A percentile compares a stretch with the other conserved stretches of the same genome.
These are phyloP conservation scores for Sanghuangporus baumii DNA, from an alignment of 1,284 basidiomycete genomes.

Conservation along the genomic window DNA sequence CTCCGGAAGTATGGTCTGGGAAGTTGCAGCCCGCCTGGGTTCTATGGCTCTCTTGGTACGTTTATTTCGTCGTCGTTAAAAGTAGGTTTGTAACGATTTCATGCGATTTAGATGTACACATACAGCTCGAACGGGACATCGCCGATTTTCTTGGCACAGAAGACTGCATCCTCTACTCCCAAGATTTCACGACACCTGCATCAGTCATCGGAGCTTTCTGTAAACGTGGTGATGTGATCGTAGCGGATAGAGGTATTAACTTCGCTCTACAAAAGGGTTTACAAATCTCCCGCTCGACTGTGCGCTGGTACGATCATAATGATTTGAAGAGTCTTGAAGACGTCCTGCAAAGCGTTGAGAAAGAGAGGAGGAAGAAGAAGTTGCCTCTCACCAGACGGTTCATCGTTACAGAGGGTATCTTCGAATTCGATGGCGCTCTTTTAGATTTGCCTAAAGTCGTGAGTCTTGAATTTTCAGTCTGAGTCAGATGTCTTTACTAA, in stretches of 20 bases:
- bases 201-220: conserved; percentile 97
- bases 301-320: conserved; percentile 96
- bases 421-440: conserved; percentile 92
- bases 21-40: conserved; percentile 94
- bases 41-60: conserved; percentile 93
- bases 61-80: neutral
- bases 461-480: conserved; percentile 27
- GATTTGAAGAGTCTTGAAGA: conserved; percentile 89
- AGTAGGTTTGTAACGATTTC: neutral
- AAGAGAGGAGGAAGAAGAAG: conserved; percentile 82
- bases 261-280: conserved; percentile 98
- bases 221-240: conserved; percentile 96
- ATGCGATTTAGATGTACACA: conserved; percentile 76
- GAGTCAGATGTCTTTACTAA: neutral
- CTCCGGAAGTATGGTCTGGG: conserved; percentile 93
- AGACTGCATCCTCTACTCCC: conserved; percentile 88
- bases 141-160: conserved; percentile 90
- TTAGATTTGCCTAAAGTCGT: conserved; percentile 88
- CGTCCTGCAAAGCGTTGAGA: conserved; percentile 78
- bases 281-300: conserved; percentile 88
- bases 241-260: conserved; percentile 93
- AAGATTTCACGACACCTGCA: conserved; percentile 88
- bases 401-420: conserved; percentile 96
- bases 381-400: conserved; percentile 85
- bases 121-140: conserved; percentile 83